A percentile compares a stretch with the other conserved stretches of the same genome.
phyloP scores from a whole-genome alignment of 2,329 filamentous ascomycete genomes.

The Ceratocystis papillata region DNA sequence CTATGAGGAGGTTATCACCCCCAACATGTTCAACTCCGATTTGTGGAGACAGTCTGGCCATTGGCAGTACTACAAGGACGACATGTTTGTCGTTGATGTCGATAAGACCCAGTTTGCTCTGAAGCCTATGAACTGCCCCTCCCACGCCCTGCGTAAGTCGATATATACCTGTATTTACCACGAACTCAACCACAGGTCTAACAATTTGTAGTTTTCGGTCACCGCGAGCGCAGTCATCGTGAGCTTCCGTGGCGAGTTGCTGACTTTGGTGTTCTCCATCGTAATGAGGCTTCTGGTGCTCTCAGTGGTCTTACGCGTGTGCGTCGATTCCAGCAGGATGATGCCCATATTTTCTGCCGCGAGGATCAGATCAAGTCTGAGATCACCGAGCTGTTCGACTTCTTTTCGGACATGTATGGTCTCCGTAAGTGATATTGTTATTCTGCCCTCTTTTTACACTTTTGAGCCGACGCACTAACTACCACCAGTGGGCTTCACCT shows the following conservation, averaged over 20 bases:
- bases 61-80: constrained; percentile 76
- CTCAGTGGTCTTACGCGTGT: constrained; percentile 85
- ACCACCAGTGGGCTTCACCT: constrained; percentile 42
- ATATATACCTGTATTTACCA: not conserved
- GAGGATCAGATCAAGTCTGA: constrained; percentile 64
- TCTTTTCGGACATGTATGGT: constrained; percentile 49
- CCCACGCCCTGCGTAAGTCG: constrained; percentile 53
- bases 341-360: constrained; percentile 90
- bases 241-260: constrained; percentile 87
- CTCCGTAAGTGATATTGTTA: constrained; percentile 42
- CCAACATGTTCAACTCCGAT: constrained; percentile 86
- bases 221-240: constrained; percentile 34
- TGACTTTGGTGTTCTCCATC: constrained; percentile 89
- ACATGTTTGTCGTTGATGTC: constrained; percentile 68
- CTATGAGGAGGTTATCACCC: constrained; percentile 89
- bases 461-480: constrained; percentile 22
- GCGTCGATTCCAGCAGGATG: constrained; percentile 89
- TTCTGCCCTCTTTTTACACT: constrained; percentile 36
- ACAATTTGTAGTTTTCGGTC: constrained; percentile 24
- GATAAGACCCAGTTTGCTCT: constrained; percentile 66
- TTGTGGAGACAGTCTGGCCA: constrained; percentile 94
- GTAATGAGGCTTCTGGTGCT: constrained; percentile 90
- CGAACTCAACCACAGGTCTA: not conserved
- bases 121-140: constrained; percentile 98
- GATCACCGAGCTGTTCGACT: constrained; percentile 63